phyloP scores from a whole-genome alignment of 208 protist species.

The Angomonas desouzai region DNA sequence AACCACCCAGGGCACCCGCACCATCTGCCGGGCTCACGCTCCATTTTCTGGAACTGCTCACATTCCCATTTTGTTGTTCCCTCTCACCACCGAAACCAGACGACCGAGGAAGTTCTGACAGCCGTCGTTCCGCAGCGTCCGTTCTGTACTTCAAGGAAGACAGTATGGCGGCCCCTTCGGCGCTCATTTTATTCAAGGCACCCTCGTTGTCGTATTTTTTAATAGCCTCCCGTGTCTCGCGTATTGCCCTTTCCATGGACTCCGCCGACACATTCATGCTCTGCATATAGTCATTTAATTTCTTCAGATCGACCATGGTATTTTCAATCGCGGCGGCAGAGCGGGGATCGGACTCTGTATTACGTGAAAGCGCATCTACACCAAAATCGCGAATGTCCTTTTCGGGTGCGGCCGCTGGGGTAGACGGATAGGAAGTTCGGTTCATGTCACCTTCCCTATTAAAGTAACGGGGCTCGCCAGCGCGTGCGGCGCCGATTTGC shows the following conservation, averaged over 20 bases:
- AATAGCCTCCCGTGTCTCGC: conserved; percentile 56
- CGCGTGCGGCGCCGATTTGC: conserved; percentile 38
- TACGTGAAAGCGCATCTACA: neutral
- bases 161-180: conserved; percentile 53
- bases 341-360: neutral
- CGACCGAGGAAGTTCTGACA: conserved; percentile 12
- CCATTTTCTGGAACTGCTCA: neutral
- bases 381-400: neutral
- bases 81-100: neutral
- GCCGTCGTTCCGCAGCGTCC: conserved; percentile 53
- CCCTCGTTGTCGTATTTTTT: conserved; percentile 45
- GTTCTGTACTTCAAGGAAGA: conserved; percentile 49
- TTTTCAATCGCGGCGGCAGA: conserved; percentile 36
- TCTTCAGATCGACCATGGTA: conserved; percentile 48
- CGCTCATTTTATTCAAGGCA: conserved; percentile 28
- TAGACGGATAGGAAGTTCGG: neutral
- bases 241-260: conserved; percentile 72
- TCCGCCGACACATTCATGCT: conserved; percentile 58
- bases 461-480: conserved; percentile 1
- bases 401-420: neutral
- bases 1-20: neutral
- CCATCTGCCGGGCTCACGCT: neutral
- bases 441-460: neutral
- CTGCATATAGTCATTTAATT: conserved; percentile 58
- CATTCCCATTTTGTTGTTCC: neutral